These are phyloP conservation scores for Colletotrichum coccodes DNA, from an alignment of 2,329 filamentous ascomycete species.

Conservation along the genomic window DNA sequence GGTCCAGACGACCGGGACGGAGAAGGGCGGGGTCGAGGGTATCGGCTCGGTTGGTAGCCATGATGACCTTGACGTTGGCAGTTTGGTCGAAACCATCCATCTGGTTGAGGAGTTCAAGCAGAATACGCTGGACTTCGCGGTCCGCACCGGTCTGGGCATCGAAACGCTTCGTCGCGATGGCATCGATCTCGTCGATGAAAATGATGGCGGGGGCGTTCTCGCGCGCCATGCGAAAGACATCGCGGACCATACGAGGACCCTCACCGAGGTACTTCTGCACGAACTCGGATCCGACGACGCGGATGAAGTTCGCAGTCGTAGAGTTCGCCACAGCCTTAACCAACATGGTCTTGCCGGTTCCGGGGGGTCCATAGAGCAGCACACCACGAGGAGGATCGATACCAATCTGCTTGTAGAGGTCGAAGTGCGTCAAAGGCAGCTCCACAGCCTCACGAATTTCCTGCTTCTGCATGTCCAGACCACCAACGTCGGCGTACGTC, in stretches of 20 bases:
- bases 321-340: slow-evolving; percentile 94
- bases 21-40: slow-evolving; percentile 95
- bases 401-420: slow-evolving; percentile 98
- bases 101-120: slow-evolving; percentile 97
- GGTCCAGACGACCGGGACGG: slow-evolving; percentile 92
- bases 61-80: slow-evolving; percentile 99
- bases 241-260: slow-evolving; percentile 97
- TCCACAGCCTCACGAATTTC: slow-evolving; percentile 98
- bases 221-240: slow-evolving; percentile 98
- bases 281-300: slow-evolving; percentile 91
- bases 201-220: slow-evolving; percentile 99
- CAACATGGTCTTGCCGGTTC: slow-evolving; percentile 88
- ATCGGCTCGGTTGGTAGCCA: slow-evolving; percentile 98
- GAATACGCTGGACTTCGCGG: slow-evolving; percentile 97
- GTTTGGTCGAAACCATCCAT: slow-evolving; percentile 99
- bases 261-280: slow-evolving; percentile 94
- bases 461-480: slow-evolving; percentile 99
- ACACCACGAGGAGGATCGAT: slow-evolving; percentile 98
- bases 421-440: slow-evolving; percentile 95
- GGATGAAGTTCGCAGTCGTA: slow-evolving; percentile 92
- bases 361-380: slow-evolving; percentile 75
- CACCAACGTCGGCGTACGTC: slow-evolving; percentile 97
- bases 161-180: slow-evolving; percentile 98
- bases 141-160: slow-evolving; percentile 98
- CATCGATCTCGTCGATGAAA: slow-evolving; percentile 99